A percentile compares a stretch with the other conserved stretches of the same genome.
Conservation (phyloP, 169 alveolate genomes). For the Cryptosporidium ryanae region DNA sequence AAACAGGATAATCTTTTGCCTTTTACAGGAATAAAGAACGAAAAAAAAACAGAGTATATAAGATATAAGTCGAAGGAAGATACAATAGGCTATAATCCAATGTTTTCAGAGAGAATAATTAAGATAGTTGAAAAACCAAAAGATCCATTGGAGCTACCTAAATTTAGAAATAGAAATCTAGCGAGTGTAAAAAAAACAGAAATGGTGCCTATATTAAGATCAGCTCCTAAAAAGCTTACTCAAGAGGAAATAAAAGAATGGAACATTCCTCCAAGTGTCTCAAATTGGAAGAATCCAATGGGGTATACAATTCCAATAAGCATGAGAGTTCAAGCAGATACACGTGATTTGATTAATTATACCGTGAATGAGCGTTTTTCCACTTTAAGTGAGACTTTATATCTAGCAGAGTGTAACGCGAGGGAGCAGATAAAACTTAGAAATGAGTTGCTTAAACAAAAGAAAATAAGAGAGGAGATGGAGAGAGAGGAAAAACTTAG, state of each 20-base stretch:
- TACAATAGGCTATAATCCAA: constrained; percentile 80
- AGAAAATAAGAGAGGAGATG: constrained; percentile 90
- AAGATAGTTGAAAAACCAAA: constrained; percentile 88
- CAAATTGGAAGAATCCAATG: constrained; percentile 97
- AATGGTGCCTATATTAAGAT: constrained; percentile 85
- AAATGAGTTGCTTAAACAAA: constrained; percentile 88
- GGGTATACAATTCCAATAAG: constrained; percentile 98
- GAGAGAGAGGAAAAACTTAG: constrained; percentile 90
- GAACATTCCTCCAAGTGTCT: constrained; percentile 98
- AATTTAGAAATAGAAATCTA: constrained; percentile 92
- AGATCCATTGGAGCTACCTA: constrained; percentile 96
- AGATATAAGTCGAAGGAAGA: constrained; percentile 87
- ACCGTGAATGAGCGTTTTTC: constrained; percentile 94
- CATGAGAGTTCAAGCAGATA: constrained; percentile 97
- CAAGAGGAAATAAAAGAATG: constrained; percentile 94
- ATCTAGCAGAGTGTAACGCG: constrained; percentile 95
- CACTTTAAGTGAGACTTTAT: constrained; percentile 92
- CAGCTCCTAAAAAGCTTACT: constrained; percentile 95
- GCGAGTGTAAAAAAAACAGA: constrained; percentile 30
- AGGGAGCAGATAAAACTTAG: constrained; percentile 96
- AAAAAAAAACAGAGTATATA: constrained; percentile 80
- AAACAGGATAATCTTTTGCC: constrained; percentile 45
- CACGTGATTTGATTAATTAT: constrained; percentile 91
- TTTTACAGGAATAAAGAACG: constrained; percentile 53
- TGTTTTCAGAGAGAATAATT: constrained; percentile 86